Percentiles rank a stretch among this genome's conserved stretches.
Evolutionary conservation across 192 early-diverging fungal species (phyloP).

Genomic region (Coemansia sp.): DNA sequence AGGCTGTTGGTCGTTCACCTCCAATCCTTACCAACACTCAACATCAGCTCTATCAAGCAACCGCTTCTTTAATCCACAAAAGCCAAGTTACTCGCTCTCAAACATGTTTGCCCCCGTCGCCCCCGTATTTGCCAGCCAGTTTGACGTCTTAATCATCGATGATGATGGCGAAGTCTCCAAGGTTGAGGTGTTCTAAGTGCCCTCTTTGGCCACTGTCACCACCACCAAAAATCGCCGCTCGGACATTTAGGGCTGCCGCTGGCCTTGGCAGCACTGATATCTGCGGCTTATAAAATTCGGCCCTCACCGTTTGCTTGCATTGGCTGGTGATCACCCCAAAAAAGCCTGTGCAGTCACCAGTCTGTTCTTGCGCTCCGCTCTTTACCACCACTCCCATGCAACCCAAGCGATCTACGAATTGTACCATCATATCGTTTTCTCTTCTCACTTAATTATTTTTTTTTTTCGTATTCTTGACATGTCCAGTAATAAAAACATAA

Average conservation of each 20-base stretch:
- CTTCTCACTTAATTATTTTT: neutral
- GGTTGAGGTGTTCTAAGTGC: constrained; percentile 7
- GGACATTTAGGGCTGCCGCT: neutral
- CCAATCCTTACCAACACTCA: neutral
- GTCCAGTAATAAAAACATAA: neutral
- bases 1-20: neutral
- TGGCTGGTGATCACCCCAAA: too few species aligned
- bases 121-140: constrained; percentile 13
- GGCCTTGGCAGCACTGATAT: neutral
- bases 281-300: constrained; percentile 8
- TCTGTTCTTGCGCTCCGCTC: neutral
- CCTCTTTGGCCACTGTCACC: neutral
- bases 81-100: neutral
- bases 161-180: constrained; percentile 22
- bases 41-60: neutral
- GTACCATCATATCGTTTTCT: neutral
- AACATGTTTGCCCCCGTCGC: constrained; percentile 6
- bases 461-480: constrained; percentile 9
- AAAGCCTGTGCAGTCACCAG: neutral
- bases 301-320: neutral
- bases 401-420: constrained; percentile 7
- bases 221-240: constrained; percentile 2
- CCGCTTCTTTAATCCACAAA: neutral
- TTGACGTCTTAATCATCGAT: constrained; percentile 15
- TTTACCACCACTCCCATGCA: neutral